Percentiles rank a stretch among this genome's conserved stretches.
phyloP scores from a whole-genome alignment of 2,329 filamentous ascomycete species.

The Apiospora malaysiana region DNA sequence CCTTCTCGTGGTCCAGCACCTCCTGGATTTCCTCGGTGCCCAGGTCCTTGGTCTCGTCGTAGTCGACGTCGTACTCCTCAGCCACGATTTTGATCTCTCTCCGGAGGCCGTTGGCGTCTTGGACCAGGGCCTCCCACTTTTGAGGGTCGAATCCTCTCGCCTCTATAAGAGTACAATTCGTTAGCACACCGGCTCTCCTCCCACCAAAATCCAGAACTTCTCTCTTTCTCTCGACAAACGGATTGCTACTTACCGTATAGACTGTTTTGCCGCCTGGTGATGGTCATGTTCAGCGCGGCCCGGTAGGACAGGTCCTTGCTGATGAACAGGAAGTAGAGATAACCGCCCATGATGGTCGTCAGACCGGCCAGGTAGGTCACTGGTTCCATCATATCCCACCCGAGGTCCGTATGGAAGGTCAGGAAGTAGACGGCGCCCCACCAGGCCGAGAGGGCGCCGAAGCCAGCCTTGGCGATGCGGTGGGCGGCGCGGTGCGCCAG shows the following conservation, averaged over 20 bases:
- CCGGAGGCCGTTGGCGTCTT: slow-evolving; percentile 79
- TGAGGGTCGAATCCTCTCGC: slow-evolving; percentile 75
- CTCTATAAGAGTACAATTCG: slow-evolving; percentile 41
- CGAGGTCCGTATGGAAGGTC: slow-evolving; percentile 74
- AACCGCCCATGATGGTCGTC: slow-evolving; percentile 84
- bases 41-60: slow-evolving; percentile 79
- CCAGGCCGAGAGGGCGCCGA: slow-evolving; percentile 75
- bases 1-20: slow-evolving; percentile 59
- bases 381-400: slow-evolving; percentile 92
- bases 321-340: slow-evolving; percentile 93
- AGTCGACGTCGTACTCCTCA: slow-evolving; percentile 88
- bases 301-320: slow-evolving; percentile 89
- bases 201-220: too few relatives aligned
- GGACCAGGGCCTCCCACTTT: slow-evolving; percentile 78
- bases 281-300: slow-evolving; percentile 85
- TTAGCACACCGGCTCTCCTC: too few relatives aligned
- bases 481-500: slow-evolving; percentile 80
- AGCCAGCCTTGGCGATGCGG: slow-evolving; percentile 79
- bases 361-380: slow-evolving; percentile 90
- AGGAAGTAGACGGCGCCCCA: slow-evolving; percentile 82
- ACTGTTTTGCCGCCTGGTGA: slow-evolving; percentile 76
- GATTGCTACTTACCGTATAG: slow-evolving; percentile 61
- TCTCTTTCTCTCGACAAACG: too few relatives aligned
- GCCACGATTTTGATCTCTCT: slow-evolving; percentile 82
- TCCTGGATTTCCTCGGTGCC: slow-evolving; percentile 69